Evolutionary conservation across 176 grass and related monocot species (phyloP), one percentile per base, ranked within the genome.

Genomic region (Calamus simplicifolius): DNA sequence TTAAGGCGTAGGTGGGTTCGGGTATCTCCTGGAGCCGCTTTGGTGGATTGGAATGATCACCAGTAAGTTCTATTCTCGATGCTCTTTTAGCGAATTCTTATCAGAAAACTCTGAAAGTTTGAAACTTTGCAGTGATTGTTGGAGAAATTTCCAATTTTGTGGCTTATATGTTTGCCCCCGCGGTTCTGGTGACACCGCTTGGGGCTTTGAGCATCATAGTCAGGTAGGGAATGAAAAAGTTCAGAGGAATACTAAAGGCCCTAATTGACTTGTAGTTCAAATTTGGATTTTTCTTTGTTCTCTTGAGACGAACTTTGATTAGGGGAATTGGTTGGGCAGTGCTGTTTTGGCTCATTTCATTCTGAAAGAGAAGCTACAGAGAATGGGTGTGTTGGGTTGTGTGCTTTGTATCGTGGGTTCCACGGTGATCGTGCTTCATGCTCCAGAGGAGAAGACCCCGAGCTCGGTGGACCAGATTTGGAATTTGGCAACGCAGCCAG

Each of bases 11-110:
- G 87, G 92, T 65, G 91, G 87, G 30, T 96, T 90, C 73, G 92
- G 91, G 56, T 96, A 96, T 74, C 75, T 96, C 14, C 13, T 67
- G 75, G 92, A 96, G 80, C 92, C 92, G 43, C 83, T 97, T 19
- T 92, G 93, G 87, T 92, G 93, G 93, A 67, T 97, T 25, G 87
- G 93, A 49, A 88, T 97, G 81, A 62, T 97, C 30, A 88, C 87
- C 30, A 97, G 93, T 97, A 82, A 88, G 93, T 61, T 62, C 50
- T 67, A 4, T 10, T 10, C 31, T 35, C 31, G 31, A 35, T 35
- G 61, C 31, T 35, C 31, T 35, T 35, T 35, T 8, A 35, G 31
- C 6, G 31, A 35, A 35, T 35, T 35, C 6, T 35, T 35, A 2
- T 35, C 1, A 35, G 6, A 8, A 35, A 35, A 35, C 31, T 35